These are phyloP conservation scores for Arabidopsis thaliana DNA, from an alignment of 345 rosid genomes.

Conservation along the genomic window DNA sequence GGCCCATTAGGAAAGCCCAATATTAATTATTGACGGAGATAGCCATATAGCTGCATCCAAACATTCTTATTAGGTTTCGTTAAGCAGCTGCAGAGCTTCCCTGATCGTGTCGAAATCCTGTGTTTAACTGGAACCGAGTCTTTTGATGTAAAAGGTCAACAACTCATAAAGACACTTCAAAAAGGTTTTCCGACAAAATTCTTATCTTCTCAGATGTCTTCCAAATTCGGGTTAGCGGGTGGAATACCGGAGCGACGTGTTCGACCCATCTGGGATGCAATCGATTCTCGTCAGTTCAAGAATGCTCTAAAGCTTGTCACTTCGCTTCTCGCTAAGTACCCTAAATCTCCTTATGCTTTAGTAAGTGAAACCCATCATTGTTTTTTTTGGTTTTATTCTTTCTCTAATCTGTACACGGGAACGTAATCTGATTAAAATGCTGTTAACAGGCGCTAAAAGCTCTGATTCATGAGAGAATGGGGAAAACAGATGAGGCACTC, in stretches of 20 bases:
- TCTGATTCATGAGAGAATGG: constrained; percentile 83
- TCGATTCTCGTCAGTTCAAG: constrained; percentile 96
- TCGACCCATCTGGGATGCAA: constrained; percentile 95
- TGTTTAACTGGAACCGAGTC: constrained; percentile 13
- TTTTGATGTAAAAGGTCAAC: constrained; percentile 33
- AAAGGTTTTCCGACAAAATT: constrained; percentile 2
- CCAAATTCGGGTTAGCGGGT: constrained; percentile 90
- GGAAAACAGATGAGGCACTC: constrained; percentile 78
- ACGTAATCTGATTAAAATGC: constrained; percentile 24
- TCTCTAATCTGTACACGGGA: constrained; percentile 10
- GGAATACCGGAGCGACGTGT: constrained; percentile 99
- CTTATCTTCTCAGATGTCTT: constrained; percentile 59
- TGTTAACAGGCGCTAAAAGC: constrained; percentile 80
- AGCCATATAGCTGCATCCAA: constrained; percentile 42
- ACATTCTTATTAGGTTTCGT: constrained; percentile 52
- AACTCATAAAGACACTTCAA: constrained; percentile 23
- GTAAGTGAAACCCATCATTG: constrained; percentile 50
- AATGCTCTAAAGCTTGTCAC: constrained; percentile 84
- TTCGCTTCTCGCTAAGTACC: constrained; percentile 76
- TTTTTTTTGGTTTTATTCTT: not conserved
- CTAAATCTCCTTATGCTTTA: constrained; percentile 88
- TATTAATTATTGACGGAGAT: not conserved
- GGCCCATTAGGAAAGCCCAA: constrained; percentile 39
- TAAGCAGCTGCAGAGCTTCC: constrained; percentile 17
- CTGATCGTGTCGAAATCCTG: constrained; percentile 23